Percentiles rank a stretch among this genome's conserved stretches.
These are phyloP conservation scores for Kalmusia sp. DNA, from an alignment of 2,329 filamentous ascomycete genomes.

Conservation along the genomic window DNA sequence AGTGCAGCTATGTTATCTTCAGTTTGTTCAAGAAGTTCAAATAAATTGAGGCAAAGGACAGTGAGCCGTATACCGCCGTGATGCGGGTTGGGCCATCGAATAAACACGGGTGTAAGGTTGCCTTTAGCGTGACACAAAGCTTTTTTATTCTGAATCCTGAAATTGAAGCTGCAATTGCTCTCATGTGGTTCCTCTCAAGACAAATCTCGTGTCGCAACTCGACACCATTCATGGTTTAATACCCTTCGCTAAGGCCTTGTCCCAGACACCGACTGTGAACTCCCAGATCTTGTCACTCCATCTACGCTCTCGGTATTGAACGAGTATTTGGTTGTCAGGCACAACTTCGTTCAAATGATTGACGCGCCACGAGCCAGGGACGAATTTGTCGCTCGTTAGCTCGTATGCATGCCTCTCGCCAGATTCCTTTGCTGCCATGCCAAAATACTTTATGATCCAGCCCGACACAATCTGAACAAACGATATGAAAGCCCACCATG, in stretches of 20 bases:
- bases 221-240: background rate
- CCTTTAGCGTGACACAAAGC: too few species aligned
- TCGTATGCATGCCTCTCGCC: conserved; percentile 39
- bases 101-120: too few species aligned
- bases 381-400: conserved; percentile 27
- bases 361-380: conserved; percentile 19
- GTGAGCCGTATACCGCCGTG: too few species aligned
- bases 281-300: conserved; percentile 19
- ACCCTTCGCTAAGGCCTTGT: conserved; percentile 11
- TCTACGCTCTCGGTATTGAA: conserved; percentile 13
- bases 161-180: too few species aligned
- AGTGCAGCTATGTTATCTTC: too few species aligned
- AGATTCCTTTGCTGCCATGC: conserved; percentile 26
- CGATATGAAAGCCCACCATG: conserved; percentile 12
- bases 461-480: conserved; percentile 12
- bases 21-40: too few species aligned
- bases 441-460: conserved; percentile 24
- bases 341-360: conserved; percentile 10
- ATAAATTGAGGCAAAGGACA: too few species aligned
- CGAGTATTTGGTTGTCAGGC: conserved; percentile 11
- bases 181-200: too few species aligned
- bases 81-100: too few species aligned
- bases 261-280: conserved; percentile 15
- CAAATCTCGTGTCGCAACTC: background rate
- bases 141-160: too few species aligned